Base-by-base conservation (phyloP, 2,329 filamentous ascomycete genomes). In the Fonsecaea nubica region DNA sequence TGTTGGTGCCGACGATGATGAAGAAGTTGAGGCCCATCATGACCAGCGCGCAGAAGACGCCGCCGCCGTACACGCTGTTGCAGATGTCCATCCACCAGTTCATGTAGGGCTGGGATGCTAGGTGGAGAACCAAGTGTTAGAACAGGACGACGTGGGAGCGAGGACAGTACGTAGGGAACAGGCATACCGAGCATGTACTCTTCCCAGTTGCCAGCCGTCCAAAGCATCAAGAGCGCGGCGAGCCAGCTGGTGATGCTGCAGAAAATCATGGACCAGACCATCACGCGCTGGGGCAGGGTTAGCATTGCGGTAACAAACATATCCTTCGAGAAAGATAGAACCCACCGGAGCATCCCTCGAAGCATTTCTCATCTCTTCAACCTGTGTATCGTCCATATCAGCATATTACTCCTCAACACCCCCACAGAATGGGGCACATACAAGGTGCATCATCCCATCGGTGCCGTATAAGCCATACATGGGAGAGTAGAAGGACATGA, bases 381-480 rank as follows among this genome's bases (percentile, higher is more conserved):
- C 65, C 52, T 65, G 36, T 55, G 30, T 40, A 56, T 40, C 21
- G 25, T 9, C 45, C 18, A n/a, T 25, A 25, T 50, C 18, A 50
- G 45, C 45, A 50, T 50, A 12, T 13, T 18, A 15, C 45, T 61
- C 36, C n/a, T 35, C 12, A 12, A 8, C 18, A 25, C 25, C 45
- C 2, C 25, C 25, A 25, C 25, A 25, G 3, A 25, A n/a, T 4
- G 40, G 40, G 40, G 12, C 45, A 56, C 63, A 88, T 0, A 87
- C 85, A 45, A 91, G 75, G 74, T 91, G 89, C 1, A 85, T 85
- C 1, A 87, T 85, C 57, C 86, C 86, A 73, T 91, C 89, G 0
- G 87, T 86, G 1, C 86, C 85, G 10, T 25, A 91, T 84, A 61
- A 85, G 85, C 74, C 86, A 91, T 6, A 89, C 89, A 25, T 88